A percentile compares a stretch with the other conserved stretches of the same genome.
phyloP scores from a whole-genome alignment of 495 filamentous ascomycete species.

The Hypoxylon fuscum region DNA sequence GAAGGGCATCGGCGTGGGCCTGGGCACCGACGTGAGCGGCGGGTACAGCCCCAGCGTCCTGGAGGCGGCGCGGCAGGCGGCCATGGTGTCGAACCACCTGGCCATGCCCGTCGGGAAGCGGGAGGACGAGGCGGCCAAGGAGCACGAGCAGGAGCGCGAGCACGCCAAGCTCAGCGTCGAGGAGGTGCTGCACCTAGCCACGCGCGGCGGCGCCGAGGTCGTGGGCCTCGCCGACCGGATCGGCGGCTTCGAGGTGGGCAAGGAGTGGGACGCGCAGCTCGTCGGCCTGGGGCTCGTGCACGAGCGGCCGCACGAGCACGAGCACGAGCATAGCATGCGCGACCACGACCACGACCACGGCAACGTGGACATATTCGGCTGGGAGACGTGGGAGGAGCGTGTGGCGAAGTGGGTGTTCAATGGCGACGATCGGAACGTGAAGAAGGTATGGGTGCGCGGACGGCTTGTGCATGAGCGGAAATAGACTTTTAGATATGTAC shows the following conservation, averaged over 20 bases:
- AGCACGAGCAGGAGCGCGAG: constrained; percentile 47
- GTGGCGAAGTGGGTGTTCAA: constrained; percentile 90
- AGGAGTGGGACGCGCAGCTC: constrained; percentile 88
- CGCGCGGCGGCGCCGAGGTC: constrained; percentile 79
- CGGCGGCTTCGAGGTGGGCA: constrained; percentile 83
- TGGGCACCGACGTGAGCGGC: constrained; percentile 90
- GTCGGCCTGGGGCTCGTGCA: constrained; percentile 64
- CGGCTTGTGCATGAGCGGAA: constrained; percentile 72
- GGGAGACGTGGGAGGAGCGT: constrained; percentile 78
- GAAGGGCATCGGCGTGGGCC: constrained; percentile 76
- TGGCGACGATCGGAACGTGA: constrained; percentile 85
- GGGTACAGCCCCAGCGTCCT: constrained; percentile 84
- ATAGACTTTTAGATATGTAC: not conserved
- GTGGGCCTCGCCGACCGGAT: constrained; percentile 73
- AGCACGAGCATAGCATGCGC: too few relatives aligned
- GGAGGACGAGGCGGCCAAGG: constrained; percentile 34
- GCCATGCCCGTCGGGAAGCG: constrained; percentile 57
- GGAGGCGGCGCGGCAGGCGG: constrained; percentile 79
- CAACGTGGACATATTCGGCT: constrained; percentile 85
- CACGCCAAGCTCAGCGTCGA: constrained; percentile 74
- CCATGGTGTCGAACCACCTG: constrained; percentile 74
- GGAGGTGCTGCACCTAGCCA: constrained; percentile 88
- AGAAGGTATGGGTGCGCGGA: constrained; percentile 82
- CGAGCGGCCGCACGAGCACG: constrained; percentile 41
- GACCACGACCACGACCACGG: constrained; percentile 47